Conservation (phyloP, 1,139 yeast genomes). For the Martiniozyma asiatica region DNA sequence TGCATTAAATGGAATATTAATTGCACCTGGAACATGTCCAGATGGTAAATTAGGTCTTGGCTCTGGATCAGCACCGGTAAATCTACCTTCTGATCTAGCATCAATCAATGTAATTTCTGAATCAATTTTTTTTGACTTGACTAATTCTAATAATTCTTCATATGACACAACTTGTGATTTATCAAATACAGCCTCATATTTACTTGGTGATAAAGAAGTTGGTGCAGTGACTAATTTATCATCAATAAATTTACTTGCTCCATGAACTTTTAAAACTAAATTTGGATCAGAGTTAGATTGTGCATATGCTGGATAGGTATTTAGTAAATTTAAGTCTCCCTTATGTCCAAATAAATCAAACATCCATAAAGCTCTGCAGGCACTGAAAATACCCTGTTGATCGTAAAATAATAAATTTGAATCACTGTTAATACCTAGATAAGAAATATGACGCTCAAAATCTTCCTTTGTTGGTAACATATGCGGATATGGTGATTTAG, state of each 20-base stretch:
- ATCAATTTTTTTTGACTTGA: constrained; percentile 35
- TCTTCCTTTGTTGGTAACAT: constrained; percentile 61
- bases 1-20: constrained; percentile 62
- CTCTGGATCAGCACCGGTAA: constrained; percentile 70
- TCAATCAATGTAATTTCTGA: constrained; percentile 51
- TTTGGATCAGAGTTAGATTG: constrained; percentile 20
- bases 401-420: constrained; percentile 79
- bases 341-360: constrained; percentile 70
- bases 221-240: constrained; percentile 17
- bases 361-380: constrained; percentile 91
- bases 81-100: constrained; percentile 70
- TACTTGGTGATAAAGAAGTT: constrained; percentile 20
- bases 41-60: constrained; percentile 80
- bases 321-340: constrained; percentile 40
- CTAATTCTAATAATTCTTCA: constrained; percentile 51
- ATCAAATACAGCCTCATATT: constrained; percentile 30
- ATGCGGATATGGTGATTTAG: constrained; percentile 61
- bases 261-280: constrained; percentile 21
- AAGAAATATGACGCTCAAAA: constrained; percentile 42
- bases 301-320: constrained; percentile 48
- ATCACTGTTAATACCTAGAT: constrained; percentile 32
- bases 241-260: constrained; percentile 12
- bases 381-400: constrained; percentile 68
- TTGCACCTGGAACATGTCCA: constrained; percentile 80
- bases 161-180: constrained; percentile 42